These are phyloP conservation scores for Kwoniella newhampshirensis DNA, from an alignment of 768 basidiomycete species.

Conservation along the genomic window DNA sequence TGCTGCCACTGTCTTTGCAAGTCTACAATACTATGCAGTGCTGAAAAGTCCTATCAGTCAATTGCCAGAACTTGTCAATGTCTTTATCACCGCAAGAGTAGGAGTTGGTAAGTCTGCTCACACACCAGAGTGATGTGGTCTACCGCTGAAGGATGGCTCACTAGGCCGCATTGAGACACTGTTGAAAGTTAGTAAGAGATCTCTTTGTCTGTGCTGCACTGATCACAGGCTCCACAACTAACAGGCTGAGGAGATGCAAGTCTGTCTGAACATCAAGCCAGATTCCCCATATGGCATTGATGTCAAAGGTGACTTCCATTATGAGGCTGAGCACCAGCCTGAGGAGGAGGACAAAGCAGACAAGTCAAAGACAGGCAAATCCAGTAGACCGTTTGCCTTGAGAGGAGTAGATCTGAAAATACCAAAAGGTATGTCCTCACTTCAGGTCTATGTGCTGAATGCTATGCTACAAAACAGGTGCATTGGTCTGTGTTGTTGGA, in stretches of 20 bases:
- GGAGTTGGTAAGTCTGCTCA: neutral
- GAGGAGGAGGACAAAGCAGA: neutral
- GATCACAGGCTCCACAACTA: too few species aligned
- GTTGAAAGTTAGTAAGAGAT: too few species aligned
- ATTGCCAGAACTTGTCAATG: conserved; percentile 28
- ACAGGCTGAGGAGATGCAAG: too few species aligned
- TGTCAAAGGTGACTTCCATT: conserved; percentile 52
- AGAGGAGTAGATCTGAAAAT: conserved; percentile 58
- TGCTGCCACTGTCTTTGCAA: conserved; percentile 61
- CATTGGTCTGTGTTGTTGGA: conserved; percentile 48
- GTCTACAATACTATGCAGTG: conserved; percentile 62
- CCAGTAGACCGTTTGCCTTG: conserved; percentile 58
- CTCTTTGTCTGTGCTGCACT: too few species aligned
- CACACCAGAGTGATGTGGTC: too few species aligned
- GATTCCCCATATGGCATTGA: conserved; percentile 56
- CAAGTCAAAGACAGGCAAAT: neutral
- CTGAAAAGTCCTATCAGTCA: conserved; percentile 39
- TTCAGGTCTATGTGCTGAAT: neutral
- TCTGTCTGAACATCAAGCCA: neutral
- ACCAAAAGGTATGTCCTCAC: conserved; percentile 45
- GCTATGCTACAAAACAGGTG: conserved; percentile 18
- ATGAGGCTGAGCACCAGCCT: conserved; percentile 16
- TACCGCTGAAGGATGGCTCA: too few species aligned
- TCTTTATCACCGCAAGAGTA: neutral
- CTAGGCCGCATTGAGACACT: neutral